phyloP scores from a whole-genome alignment of 805 yeast genomes.

The Komagataella ulmi region DNA sequence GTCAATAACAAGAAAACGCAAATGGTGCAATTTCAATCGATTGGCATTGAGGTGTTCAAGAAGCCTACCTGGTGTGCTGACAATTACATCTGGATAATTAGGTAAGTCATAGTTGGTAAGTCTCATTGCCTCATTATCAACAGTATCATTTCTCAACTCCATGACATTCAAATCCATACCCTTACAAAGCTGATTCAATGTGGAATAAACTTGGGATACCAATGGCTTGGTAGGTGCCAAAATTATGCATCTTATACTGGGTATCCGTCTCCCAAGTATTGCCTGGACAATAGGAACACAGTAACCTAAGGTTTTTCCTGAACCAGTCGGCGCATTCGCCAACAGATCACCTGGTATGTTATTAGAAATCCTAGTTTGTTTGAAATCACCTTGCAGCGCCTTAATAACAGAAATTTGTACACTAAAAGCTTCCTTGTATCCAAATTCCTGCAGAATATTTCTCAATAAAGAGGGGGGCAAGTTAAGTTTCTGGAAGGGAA shows the following conservation, averaged over 20 bases:
- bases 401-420: constrained; percentile 63
- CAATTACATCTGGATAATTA: constrained; percentile 48
- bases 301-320: constrained; percentile 91
- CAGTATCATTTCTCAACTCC: constrained; percentile 43
- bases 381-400: constrained; percentile 29
- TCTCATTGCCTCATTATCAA: constrained; percentile 48
- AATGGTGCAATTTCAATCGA: constrained; percentile 31
- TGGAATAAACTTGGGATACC: constrained; percentile 65
- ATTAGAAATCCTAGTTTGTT: constrained; percentile 27
- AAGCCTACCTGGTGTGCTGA: constrained; percentile 69
- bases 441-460: constrained; percentile 30
- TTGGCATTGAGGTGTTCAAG: constrained; percentile 53
- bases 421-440: constrained; percentile 51
- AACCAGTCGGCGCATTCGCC: constrained; percentile 91
- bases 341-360: constrained; percentile 60
- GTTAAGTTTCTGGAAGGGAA: constrained; percentile 34
- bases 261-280: constrained; percentile 49
- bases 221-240: constrained; percentile 87
- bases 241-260: constrained; percentile 61
- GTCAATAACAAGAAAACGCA: constrained; percentile 59
- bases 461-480: constrained; percentile 27
- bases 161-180: constrained; percentile 59
- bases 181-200: constrained; percentile 41
- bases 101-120: constrained; percentile 16
- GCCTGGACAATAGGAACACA: constrained; percentile 70